Conservation (phyloP, 2,329 filamentous ascomycete genomes). For the Colletotrichum chlorophyti region DNA sequence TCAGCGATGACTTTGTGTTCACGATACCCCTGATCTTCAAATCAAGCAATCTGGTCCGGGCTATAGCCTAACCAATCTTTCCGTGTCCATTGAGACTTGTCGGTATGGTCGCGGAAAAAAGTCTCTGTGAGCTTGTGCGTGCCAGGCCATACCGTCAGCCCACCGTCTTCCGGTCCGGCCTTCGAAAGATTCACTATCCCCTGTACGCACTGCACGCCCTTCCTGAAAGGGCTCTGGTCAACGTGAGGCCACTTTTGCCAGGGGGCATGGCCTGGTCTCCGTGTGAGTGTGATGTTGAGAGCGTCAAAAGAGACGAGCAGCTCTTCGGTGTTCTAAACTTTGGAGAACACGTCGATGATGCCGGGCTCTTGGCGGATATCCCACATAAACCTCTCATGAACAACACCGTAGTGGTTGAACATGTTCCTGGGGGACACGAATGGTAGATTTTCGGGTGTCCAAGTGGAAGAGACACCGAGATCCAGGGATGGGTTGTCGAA, state of each 20-base stretch:
- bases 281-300: constrained; percentile 47
- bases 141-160: constrained; percentile 25
- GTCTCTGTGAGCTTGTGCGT: constrained; percentile 3
- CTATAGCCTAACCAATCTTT: constrained; percentile 2
- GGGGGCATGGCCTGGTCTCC: constrained; percentile 28
- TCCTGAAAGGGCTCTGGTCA: constrained; percentile 36
- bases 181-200: constrained; percentile 35
- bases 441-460: constrained; percentile 44
- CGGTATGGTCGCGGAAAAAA: constrained; percentile 8
- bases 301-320: constrained; percentile 53
- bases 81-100: background rate
- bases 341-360: constrained; percentile 46
- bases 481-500: constrained; percentile 31
- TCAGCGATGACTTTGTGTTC: constrained; percentile 42
- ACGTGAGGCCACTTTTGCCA: constrained; percentile 36
- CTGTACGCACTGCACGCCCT: constrained; percentile 38
- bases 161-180: constrained; percentile 29
- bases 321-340: constrained; percentile 47
- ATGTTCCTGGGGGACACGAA: constrained; percentile 35
- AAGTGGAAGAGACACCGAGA: constrained; percentile 39
- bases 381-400: constrained; percentile 50
- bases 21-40: constrained; percentile 36
- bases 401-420: constrained; percentile 36
- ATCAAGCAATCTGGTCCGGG: constrained; percentile 33
- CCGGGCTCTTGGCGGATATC: constrained; percentile 44